These are phyloP conservation scores for Microcyclosporella mali DNA, from an alignment of 2,329 filamentous ascomycete species.

Conservation along the genomic window DNA sequence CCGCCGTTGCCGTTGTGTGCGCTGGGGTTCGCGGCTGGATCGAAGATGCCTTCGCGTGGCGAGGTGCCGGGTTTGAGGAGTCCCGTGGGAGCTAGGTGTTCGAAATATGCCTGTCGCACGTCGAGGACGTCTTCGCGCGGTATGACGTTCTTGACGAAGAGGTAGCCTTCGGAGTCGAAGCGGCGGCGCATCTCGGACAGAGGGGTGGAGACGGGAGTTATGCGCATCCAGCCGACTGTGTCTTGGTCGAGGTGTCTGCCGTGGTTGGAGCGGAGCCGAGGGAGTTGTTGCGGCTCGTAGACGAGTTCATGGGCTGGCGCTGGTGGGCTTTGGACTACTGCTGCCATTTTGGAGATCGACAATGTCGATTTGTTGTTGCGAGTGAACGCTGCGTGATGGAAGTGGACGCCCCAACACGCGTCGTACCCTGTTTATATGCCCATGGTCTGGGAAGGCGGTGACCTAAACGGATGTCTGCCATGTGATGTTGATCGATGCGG, in stretches of 20 bases:
- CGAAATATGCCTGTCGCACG: constrained; percentile 37
- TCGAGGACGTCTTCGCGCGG: constrained; percentile 40
- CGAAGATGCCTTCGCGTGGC: constrained; percentile 39
- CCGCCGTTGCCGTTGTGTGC: constrained; percentile 23
- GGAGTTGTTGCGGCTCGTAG: constrained; percentile 19
- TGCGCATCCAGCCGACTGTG: constrained; percentile 30
- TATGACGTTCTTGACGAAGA: constrained; percentile 39
- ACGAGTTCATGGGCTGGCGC: constrained; percentile 23
- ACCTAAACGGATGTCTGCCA: not conserved
- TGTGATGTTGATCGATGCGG: not conserved
- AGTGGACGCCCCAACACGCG: not conserved
- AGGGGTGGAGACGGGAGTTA: constrained; percentile 32
- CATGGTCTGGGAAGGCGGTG: no score
- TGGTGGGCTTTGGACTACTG: constrained; percentile 15
- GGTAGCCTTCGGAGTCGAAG: constrained; percentile 37
- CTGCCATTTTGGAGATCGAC: constrained; percentile 13
- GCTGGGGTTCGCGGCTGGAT: constrained; percentile 31
- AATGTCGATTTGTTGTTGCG: not conserved
- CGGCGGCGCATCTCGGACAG: constrained; percentile 36
- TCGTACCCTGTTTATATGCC: no score
- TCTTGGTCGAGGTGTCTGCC: constrained; percentile 22
- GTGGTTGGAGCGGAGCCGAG: constrained; percentile 27
- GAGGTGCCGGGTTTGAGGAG: constrained; percentile 36
- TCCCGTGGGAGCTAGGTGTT: constrained; percentile 34
- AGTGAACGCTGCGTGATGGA: not conserved